Conservation (phyloP, 345 rosid species). For the Stellera chamaejasme region DNA sequence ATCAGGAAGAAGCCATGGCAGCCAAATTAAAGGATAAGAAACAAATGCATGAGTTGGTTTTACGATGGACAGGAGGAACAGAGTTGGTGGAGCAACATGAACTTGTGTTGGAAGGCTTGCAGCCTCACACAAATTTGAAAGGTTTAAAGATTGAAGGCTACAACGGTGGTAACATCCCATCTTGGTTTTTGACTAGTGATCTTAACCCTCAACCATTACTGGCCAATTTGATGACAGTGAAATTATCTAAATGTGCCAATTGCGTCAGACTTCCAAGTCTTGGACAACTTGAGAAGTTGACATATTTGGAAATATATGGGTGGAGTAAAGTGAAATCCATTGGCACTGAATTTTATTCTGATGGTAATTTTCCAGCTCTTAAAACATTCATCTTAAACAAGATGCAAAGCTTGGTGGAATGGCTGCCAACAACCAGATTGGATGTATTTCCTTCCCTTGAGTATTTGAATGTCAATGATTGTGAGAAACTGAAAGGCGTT, state of each 20-base stretch:
- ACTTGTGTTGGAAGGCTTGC: not conserved
- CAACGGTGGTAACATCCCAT: not conserved
- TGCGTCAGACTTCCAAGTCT: not conserved
- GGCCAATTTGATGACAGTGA: not conserved
- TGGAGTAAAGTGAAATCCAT: not conserved
- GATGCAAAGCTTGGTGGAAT: not conserved
- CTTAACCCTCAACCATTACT: not conserved
- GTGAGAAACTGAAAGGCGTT: too few relatives aligned
- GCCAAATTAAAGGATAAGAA: too few relatives aligned
- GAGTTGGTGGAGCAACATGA: not conserved
- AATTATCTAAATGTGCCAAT: not conserved
- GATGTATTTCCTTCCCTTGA: too few relatives aligned
- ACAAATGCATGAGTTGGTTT: too few relatives aligned
- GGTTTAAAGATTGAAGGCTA: too few relatives aligned
- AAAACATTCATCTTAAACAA: not conserved
- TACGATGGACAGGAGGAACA: not conserved
- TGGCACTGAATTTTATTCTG: not conserved
- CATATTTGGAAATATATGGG: not conserved
- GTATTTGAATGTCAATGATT: too few relatives aligned
- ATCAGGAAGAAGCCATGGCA: too few relatives aligned
- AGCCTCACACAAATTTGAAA: not conserved
- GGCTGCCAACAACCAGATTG: too few relatives aligned
- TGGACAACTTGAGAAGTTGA: not conserved
- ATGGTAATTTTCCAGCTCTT: not conserved
- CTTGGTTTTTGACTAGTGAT: not conserved